Evolutionary conservation across 345 rosid genomes (phyloP).

Genomic region (Euphorbia tirucalli): DNA sequence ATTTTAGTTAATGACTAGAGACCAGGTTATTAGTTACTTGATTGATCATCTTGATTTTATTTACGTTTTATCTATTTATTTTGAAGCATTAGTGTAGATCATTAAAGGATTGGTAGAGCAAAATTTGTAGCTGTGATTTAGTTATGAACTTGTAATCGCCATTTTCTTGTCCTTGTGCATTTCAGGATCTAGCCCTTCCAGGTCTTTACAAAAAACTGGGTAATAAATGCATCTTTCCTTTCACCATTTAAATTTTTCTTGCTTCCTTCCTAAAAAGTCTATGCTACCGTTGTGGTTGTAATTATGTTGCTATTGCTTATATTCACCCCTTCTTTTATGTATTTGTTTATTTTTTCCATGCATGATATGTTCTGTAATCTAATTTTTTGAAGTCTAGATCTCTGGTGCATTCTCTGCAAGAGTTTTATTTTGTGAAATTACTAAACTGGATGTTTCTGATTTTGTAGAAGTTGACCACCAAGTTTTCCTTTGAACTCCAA

Average conservation of each 20-base stretch:
- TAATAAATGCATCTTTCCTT: slow-evolving; percentile 16
- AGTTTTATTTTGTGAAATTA: neutral
- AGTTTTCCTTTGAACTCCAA: neutral
- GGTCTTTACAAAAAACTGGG: slow-evolving; percentile 58
- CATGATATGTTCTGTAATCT: too few relatives aligned
- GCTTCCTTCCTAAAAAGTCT: neutral
- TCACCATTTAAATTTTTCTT: neutral
- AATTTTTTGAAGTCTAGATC: too few relatives aligned
- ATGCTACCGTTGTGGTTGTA: neutral
- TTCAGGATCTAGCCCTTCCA: slow-evolving; percentile 69
- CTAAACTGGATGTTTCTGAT: neutral
- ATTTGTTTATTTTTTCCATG: neutral
- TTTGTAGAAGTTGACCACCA: neutral
- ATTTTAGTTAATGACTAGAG: too few relatives aligned
- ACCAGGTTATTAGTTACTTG: too few relatives aligned
- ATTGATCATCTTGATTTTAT: too few relatives aligned
- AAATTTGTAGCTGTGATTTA: neutral
- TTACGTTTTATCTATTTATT: too few relatives aligned
- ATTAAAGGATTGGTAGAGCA: neutral
- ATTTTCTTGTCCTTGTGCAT: neutral
- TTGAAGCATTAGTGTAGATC: too few relatives aligned
- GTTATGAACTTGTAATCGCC: neutral
- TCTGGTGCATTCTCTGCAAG: neutral
- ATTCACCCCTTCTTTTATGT: neutral
- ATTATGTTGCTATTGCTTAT: neutral